Evolutionary conservation across 2,329 filamentous ascomycete genomes (phyloP), one percentile per base, ranked within the genome.

Genomic region (Sphaerulina musiva): DNA sequence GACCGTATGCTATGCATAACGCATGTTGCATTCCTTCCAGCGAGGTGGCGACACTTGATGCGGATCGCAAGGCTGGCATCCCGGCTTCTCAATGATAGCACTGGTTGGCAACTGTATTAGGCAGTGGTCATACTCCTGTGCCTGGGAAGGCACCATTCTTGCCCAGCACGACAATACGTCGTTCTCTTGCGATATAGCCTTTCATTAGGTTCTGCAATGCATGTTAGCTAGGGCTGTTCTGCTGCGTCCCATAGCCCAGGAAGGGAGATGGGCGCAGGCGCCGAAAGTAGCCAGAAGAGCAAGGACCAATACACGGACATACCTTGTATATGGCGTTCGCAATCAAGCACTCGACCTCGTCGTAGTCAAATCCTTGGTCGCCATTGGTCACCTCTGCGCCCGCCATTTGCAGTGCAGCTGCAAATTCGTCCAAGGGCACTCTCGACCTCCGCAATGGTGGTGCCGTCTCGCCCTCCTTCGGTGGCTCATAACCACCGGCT

Each of bases 241-340:
- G 23, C 4, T 51, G 56, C 54, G 54, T 55, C 46, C 48, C 54
- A 23, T 32, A 49, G 48, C 4, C 26, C 26, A 7, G 6, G 2
- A 29, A 29, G 26, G 26, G 2, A 29, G 6, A 29, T 5, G 26
- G 26, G 26, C 26, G 4, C 36, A 57, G 54, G 51, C 48, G 48
- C n/a, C 44, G 53, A 39, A 14, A 9, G 39, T 26, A 46, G n/a
- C 2, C n/a, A n/a, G 9, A 20, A 7, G 29, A 23, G 40, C 36
- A 2, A 40, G 32, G 23, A 40, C 73, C 76, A 57, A 20, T 20
- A 3, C 20, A 20, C 20, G 20, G 20, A 3, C 20, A 20, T 72
- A 95, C 92, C 83, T 97, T 98, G 77, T 97, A 98, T 58, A 98
- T 95, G 81, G 96, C 88, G 69, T 96, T 97, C 29, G 93, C 89